These are phyloP conservation scores for Striga asiatica DNA, from an alignment of 257 asterid species.

Conservation along the genomic window DNA sequence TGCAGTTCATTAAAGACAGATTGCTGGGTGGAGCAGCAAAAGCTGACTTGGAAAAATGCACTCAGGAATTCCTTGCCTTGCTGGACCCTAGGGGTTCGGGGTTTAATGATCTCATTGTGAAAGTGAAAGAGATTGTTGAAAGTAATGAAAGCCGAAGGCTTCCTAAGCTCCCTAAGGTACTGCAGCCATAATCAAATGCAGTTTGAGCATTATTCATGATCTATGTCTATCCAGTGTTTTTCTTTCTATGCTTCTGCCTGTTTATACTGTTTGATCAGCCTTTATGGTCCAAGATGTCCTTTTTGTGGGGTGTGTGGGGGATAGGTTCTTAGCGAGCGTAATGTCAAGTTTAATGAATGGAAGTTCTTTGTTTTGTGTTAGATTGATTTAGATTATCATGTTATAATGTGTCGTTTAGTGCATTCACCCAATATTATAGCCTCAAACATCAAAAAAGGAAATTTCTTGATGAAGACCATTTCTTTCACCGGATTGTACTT, in stretches of 20 bases:
- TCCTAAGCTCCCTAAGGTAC: conserved; percentile 95
- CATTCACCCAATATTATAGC: no score
- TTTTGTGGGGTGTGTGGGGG: not conserved
- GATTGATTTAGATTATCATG: no score
- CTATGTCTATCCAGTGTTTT: not conserved
- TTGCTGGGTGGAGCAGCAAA: conserved; percentile 22
- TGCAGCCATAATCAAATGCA: not conserved
- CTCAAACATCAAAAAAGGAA: no score
- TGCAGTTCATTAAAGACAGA: conserved; percentile 64
- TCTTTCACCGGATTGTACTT: no score
- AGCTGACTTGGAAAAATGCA: conserved; percentile 29
- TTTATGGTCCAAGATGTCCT: not conserved
- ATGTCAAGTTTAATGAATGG: not conserved
- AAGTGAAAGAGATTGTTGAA: conserved; percentile 80
- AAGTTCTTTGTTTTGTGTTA: not conserved
- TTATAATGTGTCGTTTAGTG: no score
- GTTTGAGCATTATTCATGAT: not conserved
- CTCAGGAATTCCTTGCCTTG: conserved; percentile 24
- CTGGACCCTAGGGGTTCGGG: conserved; percentile 43
- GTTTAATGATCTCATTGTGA: conserved; percentile 38
- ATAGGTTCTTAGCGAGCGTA: not conserved
- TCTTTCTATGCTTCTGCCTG: not conserved
- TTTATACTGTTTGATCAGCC: not conserved
- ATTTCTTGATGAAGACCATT: no score
- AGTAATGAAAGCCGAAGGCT: conserved; percentile 85